Percentiles rank a stretch among this genome's conserved stretches.
phyloP scores from a whole-genome alignment of 2,329 filamentous ascomycete species.

The Amylocarpus encephaloides region DNA sequence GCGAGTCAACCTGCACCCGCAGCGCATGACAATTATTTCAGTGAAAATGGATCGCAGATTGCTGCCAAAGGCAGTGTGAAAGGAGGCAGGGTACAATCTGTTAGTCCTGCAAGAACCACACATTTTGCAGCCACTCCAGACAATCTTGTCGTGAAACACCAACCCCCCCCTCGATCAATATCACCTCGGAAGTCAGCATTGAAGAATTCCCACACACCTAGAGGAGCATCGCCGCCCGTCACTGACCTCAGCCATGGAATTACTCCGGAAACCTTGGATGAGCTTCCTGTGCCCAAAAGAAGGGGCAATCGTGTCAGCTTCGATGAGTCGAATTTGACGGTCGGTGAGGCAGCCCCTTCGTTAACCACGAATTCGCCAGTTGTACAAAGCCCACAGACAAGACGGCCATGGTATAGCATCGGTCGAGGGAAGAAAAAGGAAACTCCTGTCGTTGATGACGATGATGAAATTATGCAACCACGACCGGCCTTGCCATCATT shows the following conservation, averaged over 20 bases:
- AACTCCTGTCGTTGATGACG: conserved; percentile 49
- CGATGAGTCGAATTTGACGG: conserved; percentile 51
- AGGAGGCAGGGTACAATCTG: conserved; percentile 33
- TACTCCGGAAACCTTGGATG: conserved; percentile 35
- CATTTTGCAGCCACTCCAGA: conserved; percentile 58
- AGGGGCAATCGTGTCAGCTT: conserved; percentile 73
- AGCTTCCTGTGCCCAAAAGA: conserved; percentile 40
- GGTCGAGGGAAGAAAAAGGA: conserved; percentile 47
- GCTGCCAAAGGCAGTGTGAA: conserved; percentile 22
- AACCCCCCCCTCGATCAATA: conserved; percentile 62
- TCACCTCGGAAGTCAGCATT: conserved; percentile 74
- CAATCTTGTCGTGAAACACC: conserved; percentile 53
- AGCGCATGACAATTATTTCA: conserved; percentile 4
- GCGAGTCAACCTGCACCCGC: conserved; percentile 21
- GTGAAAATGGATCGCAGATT: conserved; percentile 13
- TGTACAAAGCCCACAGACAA: conserved; percentile 36
- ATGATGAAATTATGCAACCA: conserved; percentile 67
- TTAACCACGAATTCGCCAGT: conserved; percentile 37
- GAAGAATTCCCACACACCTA: conserved; percentile 54
- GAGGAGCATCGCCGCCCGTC: conserved; percentile 44
- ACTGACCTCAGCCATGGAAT: conserved; percentile 2
- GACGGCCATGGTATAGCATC: conserved; percentile 48
- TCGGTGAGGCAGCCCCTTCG: conserved; percentile 41
- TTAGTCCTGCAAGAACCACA: conserved; percentile 61
- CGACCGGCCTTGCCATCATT: conserved; percentile 67